Conservation (phyloP, 768 basidiomycete genomes). For the Panaeolus cyanescens region DNA sequence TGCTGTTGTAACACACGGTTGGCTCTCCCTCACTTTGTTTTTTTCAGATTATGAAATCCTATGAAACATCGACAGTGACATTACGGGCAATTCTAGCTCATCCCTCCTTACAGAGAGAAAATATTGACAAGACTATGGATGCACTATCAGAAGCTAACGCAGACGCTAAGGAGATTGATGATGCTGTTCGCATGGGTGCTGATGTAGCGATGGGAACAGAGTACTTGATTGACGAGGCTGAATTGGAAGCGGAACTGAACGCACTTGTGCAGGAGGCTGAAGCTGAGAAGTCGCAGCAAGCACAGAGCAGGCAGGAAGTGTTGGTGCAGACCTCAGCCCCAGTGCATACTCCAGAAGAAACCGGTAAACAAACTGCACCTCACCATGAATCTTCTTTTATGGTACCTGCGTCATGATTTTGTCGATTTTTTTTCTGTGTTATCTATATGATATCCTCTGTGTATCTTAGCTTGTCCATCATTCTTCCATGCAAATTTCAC, state of each 20-base stretch:
- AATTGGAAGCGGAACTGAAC: conserved; percentile 66
- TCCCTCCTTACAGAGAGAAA: conserved; percentile 76
- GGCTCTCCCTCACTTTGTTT: neutral
- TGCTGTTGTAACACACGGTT: conserved; percentile 8
- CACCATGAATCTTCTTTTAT: neutral
- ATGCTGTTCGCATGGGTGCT: conserved; percentile 69
- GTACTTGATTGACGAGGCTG: conserved; percentile 45
- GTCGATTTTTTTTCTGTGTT: no score
- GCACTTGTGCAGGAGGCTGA: conserved; percentile 46
- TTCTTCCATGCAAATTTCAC: no score
- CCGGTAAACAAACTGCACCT: neutral
- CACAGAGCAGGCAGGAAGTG: conserved; percentile 9
- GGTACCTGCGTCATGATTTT: neutral
- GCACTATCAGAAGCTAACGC: conserved; percentile 82
- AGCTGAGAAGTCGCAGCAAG: conserved; percentile 8
- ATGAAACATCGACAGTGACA: conserved; percentile 81
- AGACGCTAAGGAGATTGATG: conserved; percentile 82
- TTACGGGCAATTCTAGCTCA: conserved; percentile 76
- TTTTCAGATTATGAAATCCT: conserved; percentile 91
- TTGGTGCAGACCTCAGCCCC: neutral
- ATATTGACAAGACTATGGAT: conserved; percentile 86
- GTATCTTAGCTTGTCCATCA: no score
- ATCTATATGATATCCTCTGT: no score
- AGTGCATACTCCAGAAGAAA: neutral
- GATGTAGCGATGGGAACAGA: conserved; percentile 60